Base-by-base conservation (phyloP, 495 filamentous ascomycete genomes). In the Lophiotrema nucula region DNA sequence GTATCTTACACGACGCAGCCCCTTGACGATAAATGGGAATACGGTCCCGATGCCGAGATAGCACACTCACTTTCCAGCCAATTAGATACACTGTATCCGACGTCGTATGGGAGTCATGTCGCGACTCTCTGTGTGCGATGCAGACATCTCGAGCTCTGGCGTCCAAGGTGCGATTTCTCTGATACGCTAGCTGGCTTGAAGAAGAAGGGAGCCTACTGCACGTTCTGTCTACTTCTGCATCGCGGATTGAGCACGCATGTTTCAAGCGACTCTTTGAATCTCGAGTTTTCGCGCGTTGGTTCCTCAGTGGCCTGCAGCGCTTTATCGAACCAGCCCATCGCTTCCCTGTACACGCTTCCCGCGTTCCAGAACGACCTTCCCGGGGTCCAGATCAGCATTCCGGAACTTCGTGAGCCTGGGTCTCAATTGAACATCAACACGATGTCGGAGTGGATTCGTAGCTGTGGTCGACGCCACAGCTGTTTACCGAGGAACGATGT, bases 371-470 rank as follows among this genome's bases (percentile, higher is more conserved):
- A 2, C 6, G 11, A 2, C 12, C 10, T 13, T 24, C 2, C 18
- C 18, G 23, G 24, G 2, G 22, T 53, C 24, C 50, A 53, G 33
- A 4, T 53, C 12, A 22, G 50, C 22, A 4, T 53, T 11, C 38
- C 50, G 18, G 12, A 43, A 16, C 23, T 53, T 4, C 23, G 12
- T 43, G 50, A 31, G 23, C 26, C 50, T 41, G 39, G 41, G 31
- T 19, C 28, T 8, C 15, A 10, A 22, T 26, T 23, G 2, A 18
- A 51, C 23, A 42, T 63, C 19, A 59, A 52, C 10, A 4, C 51
- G 11, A 25, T 57, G 4, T 2, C 18, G 45, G 50, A 60, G 46
- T 66, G 63, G 58, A 54, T 66, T 6, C 28, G 21, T 38, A 49
- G 47, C 35, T 68, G 66, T 37, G 49, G 60, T 38, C 12, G 33